Evolutionary conservation across 1,284 basidiomycete genomes (phyloP).

Genomic region (Irpex sp.): DNA sequence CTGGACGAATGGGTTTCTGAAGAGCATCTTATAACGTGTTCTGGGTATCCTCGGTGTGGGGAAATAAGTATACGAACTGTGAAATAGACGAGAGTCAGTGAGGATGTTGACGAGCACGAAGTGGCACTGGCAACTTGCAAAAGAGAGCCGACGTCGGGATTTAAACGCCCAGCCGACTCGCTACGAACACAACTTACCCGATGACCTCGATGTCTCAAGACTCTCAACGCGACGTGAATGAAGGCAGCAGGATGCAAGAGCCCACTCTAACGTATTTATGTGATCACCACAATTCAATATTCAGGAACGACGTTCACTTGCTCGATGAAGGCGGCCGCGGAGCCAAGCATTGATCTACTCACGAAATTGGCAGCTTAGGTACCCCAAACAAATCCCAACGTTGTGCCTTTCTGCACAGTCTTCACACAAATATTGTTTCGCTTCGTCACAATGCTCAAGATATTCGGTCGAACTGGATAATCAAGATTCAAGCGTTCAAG

Average conservation of each 20-base stretch:
- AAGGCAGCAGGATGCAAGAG: background rate
- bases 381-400: too few relatives aligned
- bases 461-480: too few relatives aligned
- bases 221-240: background rate
- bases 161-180: background rate
- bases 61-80: background rate
- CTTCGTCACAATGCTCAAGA: too few relatives aligned
- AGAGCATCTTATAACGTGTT: background rate
- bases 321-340: background rate
- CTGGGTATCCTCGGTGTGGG: too few relatives aligned
- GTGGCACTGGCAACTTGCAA: background rate
- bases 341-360: background rate
- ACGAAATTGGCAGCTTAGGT: background rate
- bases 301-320: background rate
- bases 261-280: background rate
- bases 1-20: background rate
- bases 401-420: too few relatives aligned
- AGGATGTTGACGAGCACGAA: background rate
- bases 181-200: background rate
- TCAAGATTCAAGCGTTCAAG: too few relatives aligned
- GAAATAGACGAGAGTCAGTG: background rate
- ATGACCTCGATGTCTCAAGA: background rate
- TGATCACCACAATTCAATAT: background rate
- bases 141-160: background rate
- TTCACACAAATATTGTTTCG: too few relatives aligned